Percentiles rank a stretch among this genome's conserved stretches.
Evolutionary conservation across 345 rosid genomes (phyloP).

Genomic region (Isatis tinctoria): DNA sequence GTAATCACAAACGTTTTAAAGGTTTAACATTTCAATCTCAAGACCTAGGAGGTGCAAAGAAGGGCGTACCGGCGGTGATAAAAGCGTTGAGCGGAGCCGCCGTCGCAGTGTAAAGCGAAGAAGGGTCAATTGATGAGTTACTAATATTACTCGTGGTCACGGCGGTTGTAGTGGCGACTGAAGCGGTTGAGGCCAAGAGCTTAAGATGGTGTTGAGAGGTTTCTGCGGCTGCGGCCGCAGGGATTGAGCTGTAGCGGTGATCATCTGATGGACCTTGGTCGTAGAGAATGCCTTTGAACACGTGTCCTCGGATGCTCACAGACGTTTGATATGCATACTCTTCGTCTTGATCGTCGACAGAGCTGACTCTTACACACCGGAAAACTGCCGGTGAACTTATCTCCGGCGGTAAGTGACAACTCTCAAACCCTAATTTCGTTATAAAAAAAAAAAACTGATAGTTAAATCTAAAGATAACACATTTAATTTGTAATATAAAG

Average conservation of each 20-base stretch:
- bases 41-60: constrained; percentile 82
- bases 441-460: neutral
- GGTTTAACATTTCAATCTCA: constrained; percentile 11
- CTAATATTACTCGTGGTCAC: constrained; percentile 11
- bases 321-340: constrained; percentile 69
- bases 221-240: neutral
- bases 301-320: constrained; percentile 72
- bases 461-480: neutral
- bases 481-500: neutral
- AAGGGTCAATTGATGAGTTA: constrained; percentile 20
- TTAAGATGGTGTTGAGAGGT: constrained; percentile 39
- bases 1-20: constrained; percentile 8
- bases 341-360: constrained; percentile 43
- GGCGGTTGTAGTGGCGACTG: constrained; percentile 34
- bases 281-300: constrained; percentile 68
- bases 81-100: constrained; percentile 69
- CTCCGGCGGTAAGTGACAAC: constrained; percentile 47
- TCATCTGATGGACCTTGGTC: constrained; percentile 62
- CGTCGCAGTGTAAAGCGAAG: constrained; percentile 36
- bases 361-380: constrained; percentile 60
- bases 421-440: constrained; percentile 52
- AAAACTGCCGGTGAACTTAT: constrained; percentile 49
- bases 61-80: constrained; percentile 73
- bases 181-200: constrained; percentile 45
- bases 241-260: constrained; percentile 31